Percentiles rank a stretch among this genome's conserved stretches.
These are phyloP conservation scores for Zymoseptoria passerinii DNA, from an alignment of 2,329 filamentous ascomycete species.

Conservation along the genomic window DNA sequence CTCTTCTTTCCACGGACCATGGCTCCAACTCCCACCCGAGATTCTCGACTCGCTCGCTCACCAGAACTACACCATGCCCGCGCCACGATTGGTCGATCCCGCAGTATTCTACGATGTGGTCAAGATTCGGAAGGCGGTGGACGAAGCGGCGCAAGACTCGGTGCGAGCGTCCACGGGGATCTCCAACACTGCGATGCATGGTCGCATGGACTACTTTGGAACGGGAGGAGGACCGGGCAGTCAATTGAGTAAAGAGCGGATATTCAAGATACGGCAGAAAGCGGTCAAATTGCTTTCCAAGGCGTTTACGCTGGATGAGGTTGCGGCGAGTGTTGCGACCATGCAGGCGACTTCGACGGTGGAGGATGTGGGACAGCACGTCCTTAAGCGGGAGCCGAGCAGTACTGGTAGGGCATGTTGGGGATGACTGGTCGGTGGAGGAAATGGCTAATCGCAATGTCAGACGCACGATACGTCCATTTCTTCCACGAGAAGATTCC, in stretches of 20 bases:
- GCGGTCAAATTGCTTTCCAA: slow-evolving; percentile 68
- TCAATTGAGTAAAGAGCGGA: slow-evolving; percentile 68
- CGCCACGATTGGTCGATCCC: slow-evolving; percentile 68
- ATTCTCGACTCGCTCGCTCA: slow-evolving; percentile 71
- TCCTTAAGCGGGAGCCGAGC: slow-evolving; percentile 60
- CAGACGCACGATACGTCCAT: slow-evolving; percentile 76
- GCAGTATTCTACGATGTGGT: slow-evolving; percentile 75
- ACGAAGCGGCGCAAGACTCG: slow-evolving; percentile 69
- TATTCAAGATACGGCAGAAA: slow-evolving; percentile 71
- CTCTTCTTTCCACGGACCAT: slow-evolving; percentile 73
- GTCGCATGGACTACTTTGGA: slow-evolving; percentile 38
- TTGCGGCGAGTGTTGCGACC: slow-evolving; percentile 70
- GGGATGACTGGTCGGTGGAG: background rate
- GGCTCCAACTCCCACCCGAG: slow-evolving; percentile 71
- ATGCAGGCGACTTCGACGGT: slow-evolving; percentile 74
- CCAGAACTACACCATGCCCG: slow-evolving; percentile 68
- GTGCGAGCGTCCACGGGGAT: slow-evolving; percentile 69
- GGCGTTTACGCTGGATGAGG: slow-evolving; percentile 75
- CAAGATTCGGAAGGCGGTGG: slow-evolving; percentile 71
- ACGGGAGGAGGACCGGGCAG: slow-evolving; percentile 45
- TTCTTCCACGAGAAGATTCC: slow-evolving; percentile 90
- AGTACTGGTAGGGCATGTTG: slow-evolving; percentile 35
- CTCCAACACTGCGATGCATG: slow-evolving; percentile 55
- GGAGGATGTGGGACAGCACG: slow-evolving; percentile 65
- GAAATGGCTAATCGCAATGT: background rate